These are phyloP conservation scores for Colletotrichum sp. DNA, from an alignment of 2,329 filamentous ascomycete species.

Conservation along the genomic window DNA sequence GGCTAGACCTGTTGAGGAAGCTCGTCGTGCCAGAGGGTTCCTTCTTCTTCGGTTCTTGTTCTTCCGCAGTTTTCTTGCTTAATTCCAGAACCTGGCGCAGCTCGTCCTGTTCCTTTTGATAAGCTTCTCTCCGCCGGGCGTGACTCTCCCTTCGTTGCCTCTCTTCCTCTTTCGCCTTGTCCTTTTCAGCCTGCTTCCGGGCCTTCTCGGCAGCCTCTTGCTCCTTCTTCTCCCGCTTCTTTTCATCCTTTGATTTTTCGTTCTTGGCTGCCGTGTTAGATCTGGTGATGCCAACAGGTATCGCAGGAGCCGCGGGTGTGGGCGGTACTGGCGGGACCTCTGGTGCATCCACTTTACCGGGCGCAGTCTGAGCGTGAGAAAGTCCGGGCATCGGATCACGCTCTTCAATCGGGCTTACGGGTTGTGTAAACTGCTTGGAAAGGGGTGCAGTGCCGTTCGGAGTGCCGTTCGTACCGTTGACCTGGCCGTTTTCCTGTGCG, in stretches of 20 bases:
- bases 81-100: slow-evolving; percentile 67
- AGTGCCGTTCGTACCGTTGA: not conserved
- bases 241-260: slow-evolving; percentile 62
- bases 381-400: slow-evolving; percentile 62
- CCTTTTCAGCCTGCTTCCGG: slow-evolving; percentile 49
- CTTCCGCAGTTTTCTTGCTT: slow-evolving; percentile 67
- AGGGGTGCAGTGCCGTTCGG: slow-evolving; percentile 49
- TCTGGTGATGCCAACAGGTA: slow-evolving; percentile 26
- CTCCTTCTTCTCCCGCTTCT: slow-evolving; percentile 73
- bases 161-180: slow-evolving; percentile 47
- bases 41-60: slow-evolving; percentile 45
- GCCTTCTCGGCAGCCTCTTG: slow-evolving; percentile 58
- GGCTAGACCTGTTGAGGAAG: slow-evolving; percentile 69
- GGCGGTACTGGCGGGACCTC: slow-evolving; percentile 33
- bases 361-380: slow-evolving; percentile 71
- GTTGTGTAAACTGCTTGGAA: slow-evolving; percentile 56
- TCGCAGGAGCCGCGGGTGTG: slow-evolving; percentile 30
- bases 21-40: slow-evolving; percentile 45
- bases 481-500: slow-evolving; percentile 52
- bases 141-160: slow-evolving; percentile 43
- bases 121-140: slow-evolving; percentile 37
- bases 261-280: slow-evolving; percentile 21
- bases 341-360: slow-evolving; percentile 37
- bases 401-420: slow-evolving; percentile 48
- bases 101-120: slow-evolving; percentile 65